Conservation (phyloP, 2,329 filamentous ascomycete species). For the Pseudodiploospora longispora region DNA sequence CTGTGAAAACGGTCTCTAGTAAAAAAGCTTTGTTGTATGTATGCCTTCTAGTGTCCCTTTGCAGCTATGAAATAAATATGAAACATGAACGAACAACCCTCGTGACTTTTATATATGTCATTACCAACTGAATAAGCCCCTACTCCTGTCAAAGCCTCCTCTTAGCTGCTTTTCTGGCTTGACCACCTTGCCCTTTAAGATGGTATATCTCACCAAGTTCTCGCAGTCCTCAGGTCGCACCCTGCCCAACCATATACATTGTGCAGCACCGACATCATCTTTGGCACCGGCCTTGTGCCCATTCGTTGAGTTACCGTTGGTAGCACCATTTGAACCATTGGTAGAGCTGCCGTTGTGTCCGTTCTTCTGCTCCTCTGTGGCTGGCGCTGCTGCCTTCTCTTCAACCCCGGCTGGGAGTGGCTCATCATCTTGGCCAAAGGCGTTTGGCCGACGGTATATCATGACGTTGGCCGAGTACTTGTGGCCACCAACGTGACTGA, state of each 20-base stretch:
- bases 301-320: conserved; percentile 17
- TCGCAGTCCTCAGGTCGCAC: conserved; percentile 85
- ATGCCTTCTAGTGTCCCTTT: too few relatives aligned
- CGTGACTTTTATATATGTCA: background rate
- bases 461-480: conserved; percentile 95
- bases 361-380: conserved; percentile 8
- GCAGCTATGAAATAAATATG: too few relatives aligned
- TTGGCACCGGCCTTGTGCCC: conserved; percentile 14
- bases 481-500: conserved; percentile 92
- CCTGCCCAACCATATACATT: conserved; percentile 89
- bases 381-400: conserved; percentile 21
- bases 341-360: background rate
- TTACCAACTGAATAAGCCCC: conserved; percentile 80
- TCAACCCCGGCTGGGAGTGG: conserved; percentile 16
- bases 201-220: conserved; percentile 80
- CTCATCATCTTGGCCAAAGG: conserved; percentile 45
- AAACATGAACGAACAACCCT: background rate
- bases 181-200: conserved; percentile 88
- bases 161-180: conserved; percentile 80
- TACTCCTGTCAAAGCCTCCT: conserved; percentile 81
- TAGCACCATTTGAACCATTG: conserved; percentile 14
- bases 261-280: conserved; percentile 53
- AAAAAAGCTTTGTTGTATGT: too few relatives aligned
- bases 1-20: too few relatives aligned
- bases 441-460: conserved; percentile 65